phyloP scores from a whole-genome alignment of 2,329 filamentous ascomycete genomes.

The Sporothrix globosa region DNA sequence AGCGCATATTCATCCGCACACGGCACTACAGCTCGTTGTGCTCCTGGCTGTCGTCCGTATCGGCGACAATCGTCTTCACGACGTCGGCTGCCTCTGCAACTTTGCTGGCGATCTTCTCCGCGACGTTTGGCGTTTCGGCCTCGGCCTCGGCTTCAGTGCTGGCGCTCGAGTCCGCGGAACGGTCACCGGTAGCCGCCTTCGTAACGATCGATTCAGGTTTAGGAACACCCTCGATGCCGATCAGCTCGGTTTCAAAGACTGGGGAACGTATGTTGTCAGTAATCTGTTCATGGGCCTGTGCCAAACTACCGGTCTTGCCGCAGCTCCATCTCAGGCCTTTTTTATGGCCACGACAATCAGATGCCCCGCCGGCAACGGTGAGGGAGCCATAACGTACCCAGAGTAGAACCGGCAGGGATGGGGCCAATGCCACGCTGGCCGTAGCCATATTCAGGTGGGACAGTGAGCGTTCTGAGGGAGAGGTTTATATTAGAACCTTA shows the following conservation, averaged over 20 bases:
- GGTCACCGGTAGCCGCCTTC: conserved; percentile 45
- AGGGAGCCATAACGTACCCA: conserved; percentile 57
- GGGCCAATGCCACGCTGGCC: conserved; percentile 75
- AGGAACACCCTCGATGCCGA: conserved; percentile 76
- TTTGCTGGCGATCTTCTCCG: conserved; percentile 53
- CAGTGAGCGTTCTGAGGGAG: conserved; percentile 69
- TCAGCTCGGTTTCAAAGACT: conserved; percentile 74
- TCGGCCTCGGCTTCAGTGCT: conserved; percentile 45
- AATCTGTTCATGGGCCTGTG: neutral
- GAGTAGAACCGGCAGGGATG: conserved; percentile 78
- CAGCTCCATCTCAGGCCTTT: neutral
- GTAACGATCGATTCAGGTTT: conserved; percentile 53
- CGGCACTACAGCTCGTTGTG: conserved; percentile 60
- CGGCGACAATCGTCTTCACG: conserved; percentile 56
- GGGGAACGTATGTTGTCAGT: neutral
- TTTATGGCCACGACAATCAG: neutral
- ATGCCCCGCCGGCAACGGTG: neutral
- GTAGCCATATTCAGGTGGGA: conserved; percentile 85
- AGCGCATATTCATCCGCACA: neutral
- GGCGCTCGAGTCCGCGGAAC: conserved; percentile 41
- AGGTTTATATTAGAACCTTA: neutral
- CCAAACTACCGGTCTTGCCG: neutral
- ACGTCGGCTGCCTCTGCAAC: conserved; percentile 56
- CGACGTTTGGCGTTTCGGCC: conserved; percentile 55
- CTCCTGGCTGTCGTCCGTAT: conserved; percentile 59